phyloP scores from a whole-genome alignment of 148 eudicot genomes.

The Amaranthus hypochondriacus region DNA sequence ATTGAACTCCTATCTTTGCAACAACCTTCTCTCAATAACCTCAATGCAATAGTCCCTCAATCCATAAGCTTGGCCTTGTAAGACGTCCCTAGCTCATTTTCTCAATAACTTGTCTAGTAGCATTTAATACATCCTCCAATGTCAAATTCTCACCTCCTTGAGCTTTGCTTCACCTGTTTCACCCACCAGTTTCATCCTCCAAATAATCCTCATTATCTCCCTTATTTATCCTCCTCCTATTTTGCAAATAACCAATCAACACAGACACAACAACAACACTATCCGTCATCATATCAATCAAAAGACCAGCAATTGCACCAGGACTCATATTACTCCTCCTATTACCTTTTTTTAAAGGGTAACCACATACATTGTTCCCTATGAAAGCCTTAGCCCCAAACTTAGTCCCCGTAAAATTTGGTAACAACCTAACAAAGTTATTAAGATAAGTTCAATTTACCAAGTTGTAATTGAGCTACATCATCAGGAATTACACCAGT shows the following conservation, averaged over 20 bases:
- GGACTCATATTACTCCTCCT: conserved; percentile 58
- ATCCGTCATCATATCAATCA: conserved; percentile 82
- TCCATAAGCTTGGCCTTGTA: conserved; percentile 88
- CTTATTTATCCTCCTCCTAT: conserved; percentile 50
- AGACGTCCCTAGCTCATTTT: conserved; percentile 88
- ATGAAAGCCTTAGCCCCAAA: conserved; percentile 69
- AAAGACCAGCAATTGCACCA: conserved; percentile 82
- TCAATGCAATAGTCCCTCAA: conserved; percentile 83
- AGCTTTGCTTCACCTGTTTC: conserved; percentile 70
- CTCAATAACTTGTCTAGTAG: conserved; percentile 93
- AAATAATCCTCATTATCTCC: conserved; percentile 56
- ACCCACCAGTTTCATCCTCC: conserved; percentile 41
- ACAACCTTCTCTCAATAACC: conserved; percentile 91
- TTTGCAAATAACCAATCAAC: conserved; percentile 76
- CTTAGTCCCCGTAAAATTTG: conserved; percentile 47
- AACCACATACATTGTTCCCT: conserved; percentile 84
- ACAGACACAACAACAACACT: conserved; percentile 67
- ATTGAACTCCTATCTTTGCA: conserved; percentile 68
- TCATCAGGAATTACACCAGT: conserved; percentile 54
- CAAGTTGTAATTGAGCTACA: conserved; percentile 48
- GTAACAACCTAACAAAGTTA: conserved; percentile 78
- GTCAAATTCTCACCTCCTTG: conserved; percentile 90
- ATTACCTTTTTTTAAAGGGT: conserved; percentile 50
- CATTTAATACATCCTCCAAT: conserved; percentile 86
- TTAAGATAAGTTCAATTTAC: conserved; percentile 63